phyloP scores from a whole-genome alignment of 176 grass and related monocot species.

The Triticum urartu region DNA sequence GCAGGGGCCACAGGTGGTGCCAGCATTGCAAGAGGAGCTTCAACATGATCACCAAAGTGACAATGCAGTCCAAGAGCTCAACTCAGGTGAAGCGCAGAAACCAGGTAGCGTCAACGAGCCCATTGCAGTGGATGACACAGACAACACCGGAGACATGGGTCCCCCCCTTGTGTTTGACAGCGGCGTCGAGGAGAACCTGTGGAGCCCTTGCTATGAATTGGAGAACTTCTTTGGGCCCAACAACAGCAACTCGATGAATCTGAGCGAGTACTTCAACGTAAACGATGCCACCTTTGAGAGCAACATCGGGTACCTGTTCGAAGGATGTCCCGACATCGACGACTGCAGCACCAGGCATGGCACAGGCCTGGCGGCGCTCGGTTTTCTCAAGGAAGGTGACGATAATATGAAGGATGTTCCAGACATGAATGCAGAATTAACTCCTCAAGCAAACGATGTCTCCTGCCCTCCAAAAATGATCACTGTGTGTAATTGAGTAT shows the following conservation, averaged over 20 bases:
- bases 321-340: slow-evolving; percentile 21
- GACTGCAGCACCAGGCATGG: slow-evolving; percentile 28
- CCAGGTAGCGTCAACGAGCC: neutral
- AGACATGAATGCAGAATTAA: slow-evolving; percentile 21
- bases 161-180: neutral
- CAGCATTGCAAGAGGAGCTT: slow-evolving; percentile 32
- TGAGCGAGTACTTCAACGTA: slow-evolving; percentile 37
- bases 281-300: slow-evolving; percentile 30
- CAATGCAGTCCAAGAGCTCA: slow-evolving; percentile 13
- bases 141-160: too few species aligned
- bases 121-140: neutral
- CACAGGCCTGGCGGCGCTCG: slow-evolving; percentile 19
- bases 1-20: slow-evolving; percentile 38
- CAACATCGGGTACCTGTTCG: slow-evolving; percentile 41
- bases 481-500: slow-evolving; percentile 45
- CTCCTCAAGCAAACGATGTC: slow-evolving; percentile 19
- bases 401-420: slow-evolving; percentile 23
- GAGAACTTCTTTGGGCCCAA: neutral
- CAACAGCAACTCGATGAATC: slow-evolving; percentile 21
- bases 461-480: slow-evolving; percentile 40
- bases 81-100: slow-evolving; percentile 1
- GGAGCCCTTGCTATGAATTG: slow-evolving; percentile 50
- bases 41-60: slow-evolving; percentile 29
- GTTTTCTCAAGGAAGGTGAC: slow-evolving; percentile 23
- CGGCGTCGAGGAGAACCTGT: slow-evolving; percentile 29